Base-by-base conservation (phyloP, 225 moss, liverwort and hornwort species). In the Polytrichum formosum region DNA sequence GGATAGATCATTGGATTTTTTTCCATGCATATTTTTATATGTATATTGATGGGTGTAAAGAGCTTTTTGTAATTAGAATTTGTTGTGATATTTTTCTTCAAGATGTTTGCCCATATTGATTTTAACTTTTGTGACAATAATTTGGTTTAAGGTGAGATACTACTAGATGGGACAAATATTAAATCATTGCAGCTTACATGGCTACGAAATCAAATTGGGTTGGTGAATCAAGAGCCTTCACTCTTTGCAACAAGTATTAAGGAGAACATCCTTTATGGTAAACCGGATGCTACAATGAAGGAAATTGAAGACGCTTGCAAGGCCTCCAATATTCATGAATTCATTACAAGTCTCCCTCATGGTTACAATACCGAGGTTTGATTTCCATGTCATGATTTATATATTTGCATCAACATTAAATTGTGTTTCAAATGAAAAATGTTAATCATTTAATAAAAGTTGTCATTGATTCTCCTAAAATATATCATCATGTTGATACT, bases 211-310 rank as follows among this genome's bases (percentile, higher is more conserved):
- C 84, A 81, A 54, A 84, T 84, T 19, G 87, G 87, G 56, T 76
- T 87, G 2, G 87, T 87, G 23, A 87, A 81, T 72, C 87, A 87
- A 61, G 87, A 87, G 75, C 87, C 87, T 29, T 82, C 56, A 37
- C 81, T 87, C 37, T 87, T 87, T 58, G 81, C 84, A 33, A 84
- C 81, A 7, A 81, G 72, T 27, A 81, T 87, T 72, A 87, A 67
- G 71, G 81, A 81, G 46, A 87, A 87, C 22, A 62, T 87, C 19
- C 68, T 84, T 56, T 76, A 87, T 25, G 90, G 87, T 28, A 81
- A 84, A 64, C 78, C 79, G 25, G 55, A 70, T 18, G 80, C 72
- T 18, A 79, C 81, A 16, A 66, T 78, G 25, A 56, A 70, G 68
- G 90, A 90, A 66, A 53, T 90, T 21, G 77, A 81, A 25, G 67